Base-by-base conservation (phyloP, 257 asterid species). In the Solanum pimpinellifolium region DNA sequence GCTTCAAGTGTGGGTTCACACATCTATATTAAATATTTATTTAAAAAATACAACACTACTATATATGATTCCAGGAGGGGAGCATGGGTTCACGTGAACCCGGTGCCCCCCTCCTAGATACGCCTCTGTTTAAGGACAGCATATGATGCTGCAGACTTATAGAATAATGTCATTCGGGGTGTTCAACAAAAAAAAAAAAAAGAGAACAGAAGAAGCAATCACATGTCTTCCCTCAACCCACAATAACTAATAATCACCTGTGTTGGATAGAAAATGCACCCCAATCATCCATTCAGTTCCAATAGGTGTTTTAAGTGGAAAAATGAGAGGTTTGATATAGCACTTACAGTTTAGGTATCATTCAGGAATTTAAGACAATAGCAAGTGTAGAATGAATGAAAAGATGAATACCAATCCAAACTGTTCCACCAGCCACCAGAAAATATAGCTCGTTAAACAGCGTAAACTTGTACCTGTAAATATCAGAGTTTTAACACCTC, bases 401-500 rank as follows among this genome's bases (percentile, higher is more conserved):
- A 85, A 87, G 47, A 87, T 60, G 86, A 84, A 75, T 93, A 97
- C 99, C 99, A 46, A 95, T 95, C 99, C 99, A 97, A 86, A 97
- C 98, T 70, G 99, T 97, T 75, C 99, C 99, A 49, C 99, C 99
- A 39, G 99, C 94, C 66, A 97, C 99, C 90, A 97, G 95, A 90
- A 97, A 97, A 89, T 97, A 97, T 68, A 97, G 98, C 96, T 97
- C 99, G 47, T 97, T 97, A 90, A 97, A 97, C 90, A 97, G 92
- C 74, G 99, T 97, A 89, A 97, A 97, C 88, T 94, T 97, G 90
- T 97, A 97, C 99, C 99, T 97, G 96, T 90, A 93, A 87, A 87
- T 83, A 80, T 88, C 69, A 81, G 31, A 16, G 85, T 29, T 7
- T 12, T 81, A 31, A 18, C 35, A 81, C 23, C 13, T 81, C 69